Evolutionary conservation across 163 green algal species (phyloP).

Genomic region (Picocystis sp.): DNA sequence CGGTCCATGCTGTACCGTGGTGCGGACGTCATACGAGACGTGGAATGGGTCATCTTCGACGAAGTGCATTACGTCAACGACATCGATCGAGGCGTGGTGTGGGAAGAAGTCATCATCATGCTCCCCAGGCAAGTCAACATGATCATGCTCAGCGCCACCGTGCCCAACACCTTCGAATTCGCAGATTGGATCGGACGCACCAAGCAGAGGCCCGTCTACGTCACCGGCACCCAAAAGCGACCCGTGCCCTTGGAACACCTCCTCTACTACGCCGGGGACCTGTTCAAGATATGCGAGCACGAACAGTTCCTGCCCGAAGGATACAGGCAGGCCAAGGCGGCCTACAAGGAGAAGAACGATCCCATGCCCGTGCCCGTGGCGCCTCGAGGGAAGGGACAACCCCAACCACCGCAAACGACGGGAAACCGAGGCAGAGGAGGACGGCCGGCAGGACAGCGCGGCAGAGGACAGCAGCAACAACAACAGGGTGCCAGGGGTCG

Average conservation of each 20-base stretch:
- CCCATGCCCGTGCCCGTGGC: conserved; percentile 29
- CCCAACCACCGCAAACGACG: conserved; percentile 10
- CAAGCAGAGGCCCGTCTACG: conserved; percentile 56
- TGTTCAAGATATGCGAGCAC: conserved; percentile 13
- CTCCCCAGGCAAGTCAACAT: conserved; percentile 34
- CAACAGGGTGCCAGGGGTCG: conserved; percentile 8
- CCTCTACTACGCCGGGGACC: conserved; percentile 55
- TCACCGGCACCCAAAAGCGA: conserved; percentile 66
- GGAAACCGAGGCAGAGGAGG: conserved; percentile 6
- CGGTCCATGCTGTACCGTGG: conserved; percentile 83
- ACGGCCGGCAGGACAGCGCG: conserved; percentile 17
- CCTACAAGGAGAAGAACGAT: conserved; percentile 27
- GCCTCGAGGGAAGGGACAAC: conserved; percentile 11
- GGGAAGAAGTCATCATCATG: conserved; percentile 12
- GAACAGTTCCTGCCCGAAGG: conserved; percentile 1
- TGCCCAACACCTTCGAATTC: conserved; percentile 95
- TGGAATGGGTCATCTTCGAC: conserved; percentile 87
- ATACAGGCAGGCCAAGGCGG: conserved; percentile 10
- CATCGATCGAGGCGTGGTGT: conserved; percentile 8
- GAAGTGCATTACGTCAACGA: conserved; percentile 75
- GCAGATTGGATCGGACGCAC: conserved; percentile 90
- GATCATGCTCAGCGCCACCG: conserved; percentile 75
- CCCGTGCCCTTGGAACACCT: conserved; percentile 86
- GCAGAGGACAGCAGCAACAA: conserved; percentile 1
- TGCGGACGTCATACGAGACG: conserved; percentile 66